A percentile compares a stretch with the other conserved stretches of the same genome.
phyloP scores from a whole-genome alignment of 148 eudicot genomes.

The Silene uniflora region DNA sequence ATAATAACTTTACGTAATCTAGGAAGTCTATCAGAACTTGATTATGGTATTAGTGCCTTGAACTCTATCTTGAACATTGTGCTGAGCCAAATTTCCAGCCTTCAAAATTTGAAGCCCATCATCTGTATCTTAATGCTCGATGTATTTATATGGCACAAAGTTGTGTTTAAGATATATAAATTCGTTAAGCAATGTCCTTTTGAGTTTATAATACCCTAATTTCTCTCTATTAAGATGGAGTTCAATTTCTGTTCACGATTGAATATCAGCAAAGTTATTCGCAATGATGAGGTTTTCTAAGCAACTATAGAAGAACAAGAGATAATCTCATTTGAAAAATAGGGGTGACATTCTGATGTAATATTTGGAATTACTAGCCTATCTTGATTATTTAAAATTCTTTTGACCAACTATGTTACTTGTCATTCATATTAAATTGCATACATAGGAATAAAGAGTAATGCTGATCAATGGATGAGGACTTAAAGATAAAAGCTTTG shows the following conservation, averaged over 20 bases:
- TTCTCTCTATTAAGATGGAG: background rate
- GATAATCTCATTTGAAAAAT: background rate
- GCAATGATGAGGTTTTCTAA: background rate
- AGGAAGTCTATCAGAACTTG: background rate
- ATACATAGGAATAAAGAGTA: too few species aligned
- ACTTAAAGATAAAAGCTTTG: background rate
- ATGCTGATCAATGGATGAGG: background rate
- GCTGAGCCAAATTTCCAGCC: background rate
- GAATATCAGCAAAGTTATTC: background rate
- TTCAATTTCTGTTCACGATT: background rate
- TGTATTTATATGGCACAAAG: background rate
- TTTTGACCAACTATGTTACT: too few species aligned
- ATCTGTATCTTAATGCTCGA: background rate
- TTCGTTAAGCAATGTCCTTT: background rate
- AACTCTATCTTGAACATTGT: background rate
- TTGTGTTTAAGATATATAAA: background rate
- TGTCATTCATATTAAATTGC: too few species aligned
- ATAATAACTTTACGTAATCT: background rate
- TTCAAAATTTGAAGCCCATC: background rate
- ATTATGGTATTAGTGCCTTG: background rate
- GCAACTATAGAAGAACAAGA: background rate
- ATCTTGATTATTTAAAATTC: background rate
- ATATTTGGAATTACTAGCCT: background rate
- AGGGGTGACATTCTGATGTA: background rate
- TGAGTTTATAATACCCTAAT: background rate